A percentile compares a stretch with the other conserved stretches of the same genome.
phyloP scores from a whole-genome alignment of 164 flowering plant species.

The Cinnamomum chago region DNA sequence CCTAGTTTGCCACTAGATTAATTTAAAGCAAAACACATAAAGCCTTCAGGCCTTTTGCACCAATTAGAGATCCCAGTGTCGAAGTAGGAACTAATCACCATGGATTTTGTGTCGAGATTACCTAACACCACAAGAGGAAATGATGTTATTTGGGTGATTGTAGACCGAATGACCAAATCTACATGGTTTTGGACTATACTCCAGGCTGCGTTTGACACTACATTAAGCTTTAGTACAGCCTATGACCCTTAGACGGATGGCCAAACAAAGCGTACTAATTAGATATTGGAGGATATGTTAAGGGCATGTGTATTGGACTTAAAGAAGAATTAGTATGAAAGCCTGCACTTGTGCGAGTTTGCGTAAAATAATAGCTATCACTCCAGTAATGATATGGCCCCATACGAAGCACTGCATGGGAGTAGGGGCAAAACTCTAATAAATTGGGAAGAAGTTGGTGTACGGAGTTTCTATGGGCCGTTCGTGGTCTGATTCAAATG shows the following conservation, averaged over 20 bases:
- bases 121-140: too few species aligned
- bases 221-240: constrained; percentile 2
- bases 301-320: neutral
- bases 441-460: neutral
- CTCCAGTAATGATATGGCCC: neutral
- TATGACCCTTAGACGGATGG: constrained; percentile 13
- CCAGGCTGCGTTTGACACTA: neutral
- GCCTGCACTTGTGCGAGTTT: neutral
- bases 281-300: too few species aligned
- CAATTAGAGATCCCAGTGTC: too few species aligned
- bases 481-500: neutral
- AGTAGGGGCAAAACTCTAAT: too few species aligned
- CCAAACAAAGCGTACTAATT: constrained; percentile 4
- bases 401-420: neutral
- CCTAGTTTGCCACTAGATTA: too few species aligned
- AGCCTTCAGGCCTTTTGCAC: too few species aligned
- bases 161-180: too few species aligned
- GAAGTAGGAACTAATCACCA: too few species aligned
- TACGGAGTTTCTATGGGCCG: neutral
- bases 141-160: too few species aligned
- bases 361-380: neutral
- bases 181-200: constrained; percentile 8
- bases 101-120: too few species aligned
- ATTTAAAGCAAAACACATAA: too few species aligned
- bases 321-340: neutral